phyloP scores from a whole-genome alignment of 352 stramenopile species.

The Elongisporangium undulatum region DNA sequence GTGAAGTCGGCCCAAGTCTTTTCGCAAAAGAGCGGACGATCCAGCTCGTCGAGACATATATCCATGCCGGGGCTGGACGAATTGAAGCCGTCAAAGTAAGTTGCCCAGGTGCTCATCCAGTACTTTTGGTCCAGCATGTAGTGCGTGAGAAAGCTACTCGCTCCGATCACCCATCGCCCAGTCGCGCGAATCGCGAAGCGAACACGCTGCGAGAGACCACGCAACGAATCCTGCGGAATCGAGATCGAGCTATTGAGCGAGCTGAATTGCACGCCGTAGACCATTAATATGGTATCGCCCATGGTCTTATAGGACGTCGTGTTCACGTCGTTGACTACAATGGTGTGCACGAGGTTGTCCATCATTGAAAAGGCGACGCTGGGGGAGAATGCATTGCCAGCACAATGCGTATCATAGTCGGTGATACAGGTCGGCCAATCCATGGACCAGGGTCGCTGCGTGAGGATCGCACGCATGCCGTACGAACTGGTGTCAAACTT shows the following conservation, averaged over 20 bases:
- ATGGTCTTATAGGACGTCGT: constrained; percentile 55
- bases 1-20: constrained; percentile 44
- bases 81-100: constrained; percentile 35
- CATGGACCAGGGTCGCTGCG: constrained; percentile 13
- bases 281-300: constrained; percentile 29
- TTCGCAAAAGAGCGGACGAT: constrained; percentile 48
- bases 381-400: constrained; percentile 11
- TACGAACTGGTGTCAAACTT: constrained; percentile 48
- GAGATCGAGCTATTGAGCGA: constrained; percentile 12
- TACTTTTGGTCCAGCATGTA: constrained; percentile 55
- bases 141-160: constrained; percentile 42
- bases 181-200: constrained; percentile 43
- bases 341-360: constrained; percentile 28
- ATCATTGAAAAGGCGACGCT: constrained; percentile 35
- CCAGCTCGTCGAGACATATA: constrained; percentile 46
- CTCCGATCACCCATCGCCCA: constrained; percentile 41
- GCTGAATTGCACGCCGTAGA: constrained; percentile 7
- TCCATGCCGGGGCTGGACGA: constrained; percentile 23
- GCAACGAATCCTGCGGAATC: constrained; percentile 37
- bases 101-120: constrained; percentile 51
- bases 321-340: constrained; percentile 30
- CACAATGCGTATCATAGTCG: constrained; percentile 27
- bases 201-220: constrained; percentile 37
- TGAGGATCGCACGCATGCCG: constrained; percentile 32
- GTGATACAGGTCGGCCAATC: constrained; percentile 18